Evolutionary conservation across 2,329 filamentous ascomycete genomes (phyloP), one percentile per base, ranked within the genome.

Genomic region (Aspergillus viridinutans): DNA sequence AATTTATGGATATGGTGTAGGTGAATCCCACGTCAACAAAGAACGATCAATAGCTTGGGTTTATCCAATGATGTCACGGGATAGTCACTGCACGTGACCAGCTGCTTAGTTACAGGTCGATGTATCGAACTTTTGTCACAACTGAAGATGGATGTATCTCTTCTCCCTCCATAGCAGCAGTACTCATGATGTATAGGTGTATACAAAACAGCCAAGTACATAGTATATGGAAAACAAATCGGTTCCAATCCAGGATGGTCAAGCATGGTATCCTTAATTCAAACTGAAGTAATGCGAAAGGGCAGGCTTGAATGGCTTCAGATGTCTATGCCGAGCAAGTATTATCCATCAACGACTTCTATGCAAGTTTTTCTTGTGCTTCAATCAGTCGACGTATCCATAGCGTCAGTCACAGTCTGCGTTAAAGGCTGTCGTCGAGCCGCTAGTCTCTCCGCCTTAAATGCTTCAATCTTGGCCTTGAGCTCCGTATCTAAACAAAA

Each of bases 391-490:
- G 71, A 67, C 1, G 70, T 76, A 55, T 77, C 75, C 75, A 77
- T 77, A 32, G 52, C 56, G 25, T 75, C 71, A 17, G 50, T 21
- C 49, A 55, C 56, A 20, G 10, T 45, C 56, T 54, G 60, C 25
- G 45, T 58, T 53, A 57, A 59, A 52, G 54, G 58, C 55, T 60
- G 60, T 62, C 59, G 64, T 61, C 75, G 80, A 61, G 73, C 74
- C 32, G 78, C 75, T 61, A 79, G 77, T 67, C 78, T 78, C 67
- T 85, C 81, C 2, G 76, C 74, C 66, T 82, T 85, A 75, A 85
- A 89, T 2, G 75, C 77, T 60, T 82, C 77, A 61, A 89, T 88
- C 72, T 82, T 80, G 48, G 78, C 79, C 67, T 83, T 84, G 62
- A 88, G 72, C 50, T 83, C 82, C 32, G 74, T 76, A 63, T 81